Percentiles rank a stretch among this genome's conserved stretches.
These are phyloP conservation scores for Fusarium penzigii DNA, from an alignment of 2,329 filamentous ascomycete species.

Conservation along the genomic window DNA sequence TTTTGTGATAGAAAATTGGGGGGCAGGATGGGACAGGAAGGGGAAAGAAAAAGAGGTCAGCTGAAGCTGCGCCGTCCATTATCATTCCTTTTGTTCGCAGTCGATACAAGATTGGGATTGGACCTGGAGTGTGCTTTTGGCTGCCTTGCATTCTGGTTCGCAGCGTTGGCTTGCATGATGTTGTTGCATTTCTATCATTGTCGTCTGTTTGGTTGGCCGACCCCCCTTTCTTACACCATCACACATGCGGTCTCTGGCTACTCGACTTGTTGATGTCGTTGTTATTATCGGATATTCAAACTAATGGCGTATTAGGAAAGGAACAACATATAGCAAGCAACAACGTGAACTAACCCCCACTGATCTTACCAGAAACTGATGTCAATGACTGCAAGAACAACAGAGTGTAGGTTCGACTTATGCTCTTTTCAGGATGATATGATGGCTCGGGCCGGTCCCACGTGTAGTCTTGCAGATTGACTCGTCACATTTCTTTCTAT, in stretches of 20 bases:
- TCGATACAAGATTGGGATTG: too few relatives aligned
- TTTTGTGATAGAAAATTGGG: too few relatives aligned
- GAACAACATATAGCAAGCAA: not conserved
- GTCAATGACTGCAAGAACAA: not conserved
- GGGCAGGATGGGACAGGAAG: too few relatives aligned
- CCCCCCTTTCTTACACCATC: not conserved
- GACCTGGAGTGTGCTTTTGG: too few relatives aligned
- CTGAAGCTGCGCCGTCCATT: too few relatives aligned
- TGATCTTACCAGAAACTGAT: not conserved
- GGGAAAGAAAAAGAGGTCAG: too few relatives aligned
- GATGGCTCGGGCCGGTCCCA: slow-evolving; percentile 32
- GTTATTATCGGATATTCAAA: too few relatives aligned
- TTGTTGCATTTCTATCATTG: too few relatives aligned
- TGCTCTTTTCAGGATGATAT: not conserved
- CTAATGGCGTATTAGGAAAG: too few relatives aligned
- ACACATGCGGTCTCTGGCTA: too few relatives aligned
- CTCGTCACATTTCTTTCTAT: slow-evolving; percentile 22
- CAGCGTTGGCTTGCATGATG: slow-evolving; percentile 2
- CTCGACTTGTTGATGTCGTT: too few relatives aligned
- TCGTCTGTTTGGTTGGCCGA: not conserved
- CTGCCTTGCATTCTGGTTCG: not conserved
- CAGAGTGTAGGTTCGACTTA: not conserved
- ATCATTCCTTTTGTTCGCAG: too few relatives aligned
- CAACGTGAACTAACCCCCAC: not conserved
- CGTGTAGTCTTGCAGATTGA: slow-evolving; percentile 30